phyloP scores from a whole-genome alignment of 257 asterid species.

The Lycium ferocissimum region DNA sequence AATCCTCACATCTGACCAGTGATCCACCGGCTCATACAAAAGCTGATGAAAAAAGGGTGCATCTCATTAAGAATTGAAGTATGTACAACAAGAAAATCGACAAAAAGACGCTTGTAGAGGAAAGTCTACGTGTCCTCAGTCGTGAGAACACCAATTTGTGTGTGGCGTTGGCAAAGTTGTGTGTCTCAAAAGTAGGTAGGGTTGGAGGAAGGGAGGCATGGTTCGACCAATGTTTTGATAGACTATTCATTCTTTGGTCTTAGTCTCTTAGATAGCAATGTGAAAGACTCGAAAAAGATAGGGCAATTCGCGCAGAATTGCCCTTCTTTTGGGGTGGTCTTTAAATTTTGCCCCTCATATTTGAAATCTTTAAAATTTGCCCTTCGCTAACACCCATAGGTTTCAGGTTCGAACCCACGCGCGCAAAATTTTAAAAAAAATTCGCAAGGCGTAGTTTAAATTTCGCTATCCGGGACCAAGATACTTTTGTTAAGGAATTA shows the following conservation, averaged over 20 bases:
- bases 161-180: neutral
- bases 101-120: neutral
- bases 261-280: neutral
- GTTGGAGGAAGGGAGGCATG: neutral
- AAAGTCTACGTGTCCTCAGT: neutral
- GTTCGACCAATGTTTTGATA: neutral
- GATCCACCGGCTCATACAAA: neutral
- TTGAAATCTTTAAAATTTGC: too few relatives aligned
- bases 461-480: too few relatives aligned
- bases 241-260: neutral
- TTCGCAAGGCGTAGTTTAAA: too few relatives aligned
- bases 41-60: neutral
- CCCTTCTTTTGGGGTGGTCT: too few relatives aligned
- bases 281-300: conserved; percentile 16
- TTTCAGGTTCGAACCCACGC: too few relatives aligned
- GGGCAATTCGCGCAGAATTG: too few relatives aligned
- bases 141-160: neutral
- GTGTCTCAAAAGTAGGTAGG: neutral
- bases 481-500: too few relatives aligned
- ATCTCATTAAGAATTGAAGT: neutral
- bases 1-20: neutral
- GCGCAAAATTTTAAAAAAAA: too few relatives aligned
- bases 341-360: too few relatives aligned
- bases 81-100: neutral
- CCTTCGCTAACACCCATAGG: too few relatives aligned